Base-by-base conservation (phyloP, 148 eudicot species). In the Bassia scoparia region DNA sequence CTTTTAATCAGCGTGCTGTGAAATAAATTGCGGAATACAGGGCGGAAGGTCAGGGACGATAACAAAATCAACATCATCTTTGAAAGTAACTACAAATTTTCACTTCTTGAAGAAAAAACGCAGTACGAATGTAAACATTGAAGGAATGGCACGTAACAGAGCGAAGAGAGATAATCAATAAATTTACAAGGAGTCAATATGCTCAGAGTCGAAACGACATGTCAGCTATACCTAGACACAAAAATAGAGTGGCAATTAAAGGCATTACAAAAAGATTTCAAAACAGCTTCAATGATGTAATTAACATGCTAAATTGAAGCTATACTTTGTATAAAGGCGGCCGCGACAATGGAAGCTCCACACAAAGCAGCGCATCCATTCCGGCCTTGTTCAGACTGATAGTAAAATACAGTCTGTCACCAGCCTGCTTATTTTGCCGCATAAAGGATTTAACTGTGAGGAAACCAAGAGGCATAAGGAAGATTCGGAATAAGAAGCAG, bases 351-450 rank as follows among this genome's bases (percentile, higher is more conserved):
- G n/a, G 86, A 70, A 67, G 96, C 74, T 71, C 87, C 89, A 78
- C 98, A 95, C 43, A 74, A 78, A 82, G 94, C 90, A 11, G 77
- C 83, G 58, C 73, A 72, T 50, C 96, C 99, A 72, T 84, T 71
- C 86, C 97, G 34, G 82, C 79, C 70, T 62, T 79, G 84, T 79
- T 87, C 85, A 74, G 84, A 75, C 21, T 76, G 76, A 61, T 82
- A 95, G 73, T 89, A 68, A 71, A 89, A 5, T 88, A 88, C 79
- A 95, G 77, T 77, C 92, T 97, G 81, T 95, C 99, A 30, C 92
- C 97, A 9, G 65, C n/a, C 77, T 66, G 81, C 78, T 72, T n/a
- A n/a, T 92, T 92, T 97, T 95, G 96, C 77, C 79, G n/a, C 81
- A 54, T 5, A 52, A 48, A 52, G 61, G 70, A 52, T 35, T 54